Conservation (phyloP, 2,329 filamentous ascomycete species). For the Polytolypa hystricis region DNA sequence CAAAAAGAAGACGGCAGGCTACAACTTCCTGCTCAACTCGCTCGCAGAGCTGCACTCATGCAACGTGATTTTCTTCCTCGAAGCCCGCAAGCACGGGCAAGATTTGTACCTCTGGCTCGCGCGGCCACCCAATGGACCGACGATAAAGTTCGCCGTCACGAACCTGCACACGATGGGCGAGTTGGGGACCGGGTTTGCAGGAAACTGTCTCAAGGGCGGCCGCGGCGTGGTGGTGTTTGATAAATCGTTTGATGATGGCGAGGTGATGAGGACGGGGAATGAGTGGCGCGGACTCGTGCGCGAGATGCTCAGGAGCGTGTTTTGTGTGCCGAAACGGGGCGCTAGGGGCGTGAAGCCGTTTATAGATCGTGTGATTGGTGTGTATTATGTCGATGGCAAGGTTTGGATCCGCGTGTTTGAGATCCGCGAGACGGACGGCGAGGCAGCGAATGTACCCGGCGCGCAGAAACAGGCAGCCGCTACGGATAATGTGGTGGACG, state of each 20-base stretch:
- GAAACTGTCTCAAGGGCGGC: constrained; percentile 91
- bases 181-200: constrained; percentile 69
- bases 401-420: constrained; percentile 96
- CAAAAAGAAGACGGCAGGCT: constrained; percentile 56
- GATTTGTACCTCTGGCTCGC: constrained; percentile 91
- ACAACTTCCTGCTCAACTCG: constrained; percentile 69
- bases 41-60: constrained; percentile 71
- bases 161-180: constrained; percentile 93
- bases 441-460: constrained; percentile 34
- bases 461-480: constrained; percentile 24
- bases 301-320: constrained; percentile 79
- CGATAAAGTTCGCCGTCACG: constrained; percentile 43
- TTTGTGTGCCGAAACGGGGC: constrained; percentile 74
- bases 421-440: constrained; percentile 69
- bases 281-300: constrained; percentile 49
- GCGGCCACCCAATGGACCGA: constrained; percentile 77
- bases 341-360: constrained; percentile 90
- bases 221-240: constrained; percentile 89
- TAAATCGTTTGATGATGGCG: constrained; percentile 67
- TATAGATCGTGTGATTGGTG: constrained; percentile 86
- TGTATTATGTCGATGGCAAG: constrained; percentile 83
- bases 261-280: constrained; percentile 51
- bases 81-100: constrained; percentile 76
- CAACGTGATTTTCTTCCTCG: constrained; percentile 91
- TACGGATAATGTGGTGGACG: constrained; percentile 35